Percentiles rank a stretch among this genome's conserved stretches.
Evolutionary conservation across 257 asterid species (phyloP).

Genomic region (Voacanga thouarsii): DNA sequence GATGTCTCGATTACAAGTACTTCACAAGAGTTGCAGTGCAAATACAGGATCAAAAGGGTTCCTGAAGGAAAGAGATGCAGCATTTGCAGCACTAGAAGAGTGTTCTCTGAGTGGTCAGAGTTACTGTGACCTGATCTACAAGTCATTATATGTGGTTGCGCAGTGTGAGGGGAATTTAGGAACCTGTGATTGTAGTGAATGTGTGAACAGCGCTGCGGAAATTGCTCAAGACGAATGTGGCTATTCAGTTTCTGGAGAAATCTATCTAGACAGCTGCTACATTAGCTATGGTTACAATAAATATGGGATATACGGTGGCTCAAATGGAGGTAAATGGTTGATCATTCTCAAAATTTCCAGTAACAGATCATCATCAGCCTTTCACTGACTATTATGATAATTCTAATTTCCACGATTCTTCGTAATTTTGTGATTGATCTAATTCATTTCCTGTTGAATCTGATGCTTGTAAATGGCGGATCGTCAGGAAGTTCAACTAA

Average conservation of each 20-base stretch:
- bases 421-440: neutral
- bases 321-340: slow-evolving; percentile 34
- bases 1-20: slow-evolving; percentile 24
- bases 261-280: slow-evolving; percentile 56
- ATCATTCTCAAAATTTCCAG: neutral
- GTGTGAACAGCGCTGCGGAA: slow-evolving; percentile 43
- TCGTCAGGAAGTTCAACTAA: slow-evolving; percentile 23
- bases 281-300: slow-evolving; percentile 35
- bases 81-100: slow-evolving; percentile 46
- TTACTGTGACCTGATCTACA: slow-evolving; percentile 45
- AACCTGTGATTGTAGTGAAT: slow-evolving; percentile 57
- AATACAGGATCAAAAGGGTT: slow-evolving; percentile 23
- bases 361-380: no score
- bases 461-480: slow-evolving; percentile 19
- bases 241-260: slow-evolving; percentile 48
- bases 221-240: slow-evolving; percentile 50
- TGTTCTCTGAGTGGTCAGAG: slow-evolving; percentile 42
- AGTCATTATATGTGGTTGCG: slow-evolving; percentile 31
- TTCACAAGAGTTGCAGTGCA: slow-evolving; percentile 47
- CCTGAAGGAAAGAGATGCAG: slow-evolving; percentile 41
- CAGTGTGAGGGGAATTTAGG: slow-evolving; percentile 56
- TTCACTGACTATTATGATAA: neutral
- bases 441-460: neutral
- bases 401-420: neutral
- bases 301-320: slow-evolving; percentile 18